These are phyloP conservation scores for Aspergillus latus DNA, from an alignment of 2,329 filamentous ascomycete species.

Conservation along the genomic window DNA sequence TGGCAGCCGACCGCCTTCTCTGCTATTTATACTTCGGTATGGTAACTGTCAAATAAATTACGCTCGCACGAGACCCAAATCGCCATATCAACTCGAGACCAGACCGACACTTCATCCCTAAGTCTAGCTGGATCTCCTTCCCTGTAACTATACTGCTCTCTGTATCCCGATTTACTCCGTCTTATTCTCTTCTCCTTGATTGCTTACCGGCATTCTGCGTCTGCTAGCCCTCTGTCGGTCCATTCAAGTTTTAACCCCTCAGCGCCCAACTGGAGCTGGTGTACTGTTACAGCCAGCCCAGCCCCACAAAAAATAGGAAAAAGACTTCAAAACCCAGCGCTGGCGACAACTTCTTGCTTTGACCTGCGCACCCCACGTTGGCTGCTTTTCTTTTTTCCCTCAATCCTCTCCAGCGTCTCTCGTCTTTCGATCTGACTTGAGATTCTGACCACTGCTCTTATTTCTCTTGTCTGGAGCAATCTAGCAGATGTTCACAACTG, in stretches of 20 bases:
- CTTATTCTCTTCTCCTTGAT: not conserved
- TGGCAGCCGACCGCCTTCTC: not conserved
- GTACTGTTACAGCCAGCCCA: conserved; percentile 3
- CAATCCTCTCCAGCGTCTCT: not conserved
- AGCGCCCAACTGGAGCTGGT: conserved; percentile 7
- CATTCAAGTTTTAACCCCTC: not conserved
- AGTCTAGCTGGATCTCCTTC: not conserved
- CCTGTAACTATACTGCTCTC: not conserved
- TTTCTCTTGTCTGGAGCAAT: conserved; percentile 6
- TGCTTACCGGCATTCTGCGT: not conserved
- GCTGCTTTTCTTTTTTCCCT: conserved; percentile 12
- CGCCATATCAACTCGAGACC: not conserved
- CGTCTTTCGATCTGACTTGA: conserved; percentile 8
- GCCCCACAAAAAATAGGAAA: conserved; percentile 17
- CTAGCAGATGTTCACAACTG: conserved; percentile 36
- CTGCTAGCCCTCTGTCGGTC: not conserved
- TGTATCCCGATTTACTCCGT: not conserved
- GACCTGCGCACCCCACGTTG: conserved; percentile 17
- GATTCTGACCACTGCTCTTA: conserved; percentile 5
- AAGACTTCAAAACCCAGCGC: conserved; percentile 9
- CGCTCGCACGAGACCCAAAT: too few relatives aligned
- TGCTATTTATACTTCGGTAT: not conserved
- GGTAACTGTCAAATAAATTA: too few relatives aligned
- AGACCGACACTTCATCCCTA: not conserved
- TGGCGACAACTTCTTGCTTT: conserved; percentile 5